phyloP scores from a whole-genome alignment of 2,329 filamentous ascomycete genomes.

The Aspergillus sp. region DNA sequence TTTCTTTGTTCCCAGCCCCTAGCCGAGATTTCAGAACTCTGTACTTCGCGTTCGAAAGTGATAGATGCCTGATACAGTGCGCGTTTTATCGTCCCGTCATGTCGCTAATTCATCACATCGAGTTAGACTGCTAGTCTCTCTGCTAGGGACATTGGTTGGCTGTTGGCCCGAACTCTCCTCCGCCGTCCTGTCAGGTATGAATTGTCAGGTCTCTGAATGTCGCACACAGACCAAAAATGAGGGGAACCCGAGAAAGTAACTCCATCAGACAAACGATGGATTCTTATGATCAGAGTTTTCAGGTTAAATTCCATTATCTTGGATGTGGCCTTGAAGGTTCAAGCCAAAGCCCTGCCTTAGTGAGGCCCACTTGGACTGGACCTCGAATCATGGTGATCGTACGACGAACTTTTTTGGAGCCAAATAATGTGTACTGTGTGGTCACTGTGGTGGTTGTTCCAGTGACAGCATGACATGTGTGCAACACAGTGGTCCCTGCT shows the following conservation, averaged over 20 bases:
- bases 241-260: background rate
- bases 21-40: background rate
- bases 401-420: slow-evolving; percentile 20
- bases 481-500: background rate
- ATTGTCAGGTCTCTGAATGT: background rate
- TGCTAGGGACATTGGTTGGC: background rate
- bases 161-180: background rate
- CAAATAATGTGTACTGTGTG: background rate
- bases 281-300: background rate
- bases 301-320: background rate
- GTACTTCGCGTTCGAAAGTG: background rate
- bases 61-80: slow-evolving; percentile 6
- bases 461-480: slow-evolving; percentile 10
- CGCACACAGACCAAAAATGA: background rate
- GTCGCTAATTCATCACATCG: background rate
- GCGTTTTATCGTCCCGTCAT: slow-evolving; percentile 1
- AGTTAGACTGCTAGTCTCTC: background rate
- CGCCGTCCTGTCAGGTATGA: background rate
- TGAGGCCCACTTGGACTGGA: slow-evolving; percentile 21
- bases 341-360: slow-evolving; percentile 24
- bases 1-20: background rate
- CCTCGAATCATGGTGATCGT: slow-evolving; percentile 21
- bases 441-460: background rate
- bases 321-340: slow-evolving; percentile 3
- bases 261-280: background rate